Base-by-base conservation (phyloP, 2,329 filamentous ascomycete species). In the Aspergillus glaucus region DNA sequence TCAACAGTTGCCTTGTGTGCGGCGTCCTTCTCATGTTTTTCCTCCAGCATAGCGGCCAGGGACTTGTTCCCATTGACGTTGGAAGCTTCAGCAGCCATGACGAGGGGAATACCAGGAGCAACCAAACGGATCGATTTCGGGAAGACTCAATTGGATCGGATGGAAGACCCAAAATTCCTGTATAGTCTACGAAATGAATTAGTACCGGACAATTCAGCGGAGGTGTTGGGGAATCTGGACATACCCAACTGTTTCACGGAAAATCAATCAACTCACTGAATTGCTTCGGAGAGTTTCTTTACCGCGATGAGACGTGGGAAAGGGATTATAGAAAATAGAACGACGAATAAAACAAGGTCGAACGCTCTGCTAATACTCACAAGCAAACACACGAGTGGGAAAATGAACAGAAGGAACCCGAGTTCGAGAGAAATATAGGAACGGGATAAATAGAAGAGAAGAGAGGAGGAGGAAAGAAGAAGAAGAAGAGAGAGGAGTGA, bases 1-100 rank as follows among this genome's bases (percentile, higher is more conserved):
- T 95, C 90, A 56, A 95, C 79, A 21, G 84, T 90, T 56, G 80
- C 79, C 61, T 51, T 78, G 68, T 81, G 79, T 32, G 65, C 63
- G 59, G 79, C 72, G 49, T 76, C 70, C 52, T 71, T 71, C 44
- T 73, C 68, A 62, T 81, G 78, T 66, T 78, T 72, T 58, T 77
- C 70, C 62, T 76, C 72, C 56, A 81, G 68, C 57, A 75, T 67
- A 55, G 79, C 76, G 30, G 78, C 78, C 30, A 75, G 73, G 40
- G 75, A 76, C 62, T 75, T 67, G 42, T 62, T 54, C 44, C 54
- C 48, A 49, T 69, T 69, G 47, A 62, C 55, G 45, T 61, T 55
- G 47, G 60, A 43, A 19, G 56, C 48, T 60, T 70, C 64, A 40
- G 66, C 56, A 51, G 67, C 62, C 66, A 70, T 70, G 47, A 47